Conservation (phyloP, 441 rosid genomes). For the Populus hybrid region DNA sequence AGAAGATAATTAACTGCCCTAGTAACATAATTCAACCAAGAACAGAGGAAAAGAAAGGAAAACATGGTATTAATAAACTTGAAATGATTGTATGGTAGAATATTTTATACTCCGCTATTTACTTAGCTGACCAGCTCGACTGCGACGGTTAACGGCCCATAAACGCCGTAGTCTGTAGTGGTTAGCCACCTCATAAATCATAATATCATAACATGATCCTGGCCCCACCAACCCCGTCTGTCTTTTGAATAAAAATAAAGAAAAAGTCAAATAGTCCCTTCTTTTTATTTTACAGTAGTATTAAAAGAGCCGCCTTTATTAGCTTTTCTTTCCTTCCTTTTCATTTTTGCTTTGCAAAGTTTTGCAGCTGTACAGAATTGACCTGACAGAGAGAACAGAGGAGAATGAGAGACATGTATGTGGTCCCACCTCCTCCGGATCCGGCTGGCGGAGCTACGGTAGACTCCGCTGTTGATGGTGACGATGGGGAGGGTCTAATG, state of each 20-base stretch:
- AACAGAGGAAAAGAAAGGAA: background rate
- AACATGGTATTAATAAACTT: background rate
- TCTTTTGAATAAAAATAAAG: background rate
- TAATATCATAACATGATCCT: background rate
- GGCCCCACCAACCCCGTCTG: background rate
- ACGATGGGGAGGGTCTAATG: slow-evolving; percentile 38
- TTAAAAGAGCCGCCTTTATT: slow-evolving; percentile 23
- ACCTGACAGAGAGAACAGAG: background rate
- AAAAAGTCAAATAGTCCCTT: slow-evolving; percentile 11
- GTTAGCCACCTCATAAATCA: slow-evolving; percentile 4
- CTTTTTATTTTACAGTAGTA: background rate
- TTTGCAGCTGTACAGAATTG: background rate
- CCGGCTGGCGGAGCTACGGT: slow-evolving; percentile 27
- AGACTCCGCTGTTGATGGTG: background rate
- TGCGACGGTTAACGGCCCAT: background rate
- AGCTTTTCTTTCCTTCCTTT: background rate
- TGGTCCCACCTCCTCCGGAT: slow-evolving; percentile 54
- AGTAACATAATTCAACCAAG: background rate
- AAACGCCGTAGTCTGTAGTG: background rate
- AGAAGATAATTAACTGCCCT: background rate
- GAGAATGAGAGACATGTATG: slow-evolving; percentile 38
- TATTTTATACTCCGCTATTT: background rate
- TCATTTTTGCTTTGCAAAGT: background rate
- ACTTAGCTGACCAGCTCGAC: slow-evolving; percentile 4
- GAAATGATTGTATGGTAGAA: background rate